A percentile compares a stretch with the other conserved stretches of the same genome.
These are phyloP conservation scores for Termitomyces bulborhizus DNA, from an alignment of 768 basidiomycete genomes.

Conservation along the genomic window DNA sequence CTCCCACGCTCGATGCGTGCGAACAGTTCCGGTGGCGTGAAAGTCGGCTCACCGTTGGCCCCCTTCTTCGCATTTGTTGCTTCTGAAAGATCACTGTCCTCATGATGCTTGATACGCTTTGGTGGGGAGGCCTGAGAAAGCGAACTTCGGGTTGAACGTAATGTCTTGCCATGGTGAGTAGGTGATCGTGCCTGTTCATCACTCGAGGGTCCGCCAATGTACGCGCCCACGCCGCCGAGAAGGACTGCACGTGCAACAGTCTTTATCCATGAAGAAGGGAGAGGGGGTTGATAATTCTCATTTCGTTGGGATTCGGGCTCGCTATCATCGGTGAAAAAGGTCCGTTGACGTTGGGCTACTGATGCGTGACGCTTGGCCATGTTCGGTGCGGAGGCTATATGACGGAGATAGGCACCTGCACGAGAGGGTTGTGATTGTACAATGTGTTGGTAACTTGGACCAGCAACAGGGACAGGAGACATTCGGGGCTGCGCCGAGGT, in stretches of 20 bases:
- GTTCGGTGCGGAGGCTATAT: slow-evolving; percentile 58
- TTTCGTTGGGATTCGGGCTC: slow-evolving; percentile 19
- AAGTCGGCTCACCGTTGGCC: neutral
- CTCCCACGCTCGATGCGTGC: slow-evolving; percentile 28
- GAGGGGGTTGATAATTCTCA: slow-evolving; percentile 39
- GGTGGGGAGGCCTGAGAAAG: slow-evolving; percentile 28
- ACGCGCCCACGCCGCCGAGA: slow-evolving; percentile 42
- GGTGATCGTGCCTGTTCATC: slow-evolving; percentile 1
- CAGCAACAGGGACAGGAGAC: slow-evolving; percentile 19
- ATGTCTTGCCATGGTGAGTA: slow-evolving; percentile 10
- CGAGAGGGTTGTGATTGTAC: slow-evolving; percentile 39
- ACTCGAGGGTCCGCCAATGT: slow-evolving; percentile 34
- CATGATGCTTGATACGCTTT: slow-evolving; percentile 9
- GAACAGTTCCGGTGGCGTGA: slow-evolving; percentile 32
- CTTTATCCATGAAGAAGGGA: slow-evolving; percentile 68
- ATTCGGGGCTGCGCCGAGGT: slow-evolving; percentile 13
- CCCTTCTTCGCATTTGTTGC: slow-evolving; percentile 23
- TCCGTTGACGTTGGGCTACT: slow-evolving; percentile 17
- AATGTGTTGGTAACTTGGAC: slow-evolving; percentile 17
- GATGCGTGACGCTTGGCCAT: slow-evolving; percentile 32
- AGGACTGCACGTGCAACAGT: slow-evolving; percentile 61
- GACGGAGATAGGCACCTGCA: slow-evolving; percentile 65
- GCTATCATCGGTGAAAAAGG: slow-evolving; percentile 27
- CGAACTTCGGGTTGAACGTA: slow-evolving; percentile 33
- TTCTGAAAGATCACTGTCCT: slow-evolving; percentile 25